Percentiles rank a stretch among this genome's conserved stretches.
These are phyloP conservation scores for Chalciporus sphaerocephalus DNA, from an alignment of 768 basidiomycete genomes.

Conservation along the genomic window DNA sequence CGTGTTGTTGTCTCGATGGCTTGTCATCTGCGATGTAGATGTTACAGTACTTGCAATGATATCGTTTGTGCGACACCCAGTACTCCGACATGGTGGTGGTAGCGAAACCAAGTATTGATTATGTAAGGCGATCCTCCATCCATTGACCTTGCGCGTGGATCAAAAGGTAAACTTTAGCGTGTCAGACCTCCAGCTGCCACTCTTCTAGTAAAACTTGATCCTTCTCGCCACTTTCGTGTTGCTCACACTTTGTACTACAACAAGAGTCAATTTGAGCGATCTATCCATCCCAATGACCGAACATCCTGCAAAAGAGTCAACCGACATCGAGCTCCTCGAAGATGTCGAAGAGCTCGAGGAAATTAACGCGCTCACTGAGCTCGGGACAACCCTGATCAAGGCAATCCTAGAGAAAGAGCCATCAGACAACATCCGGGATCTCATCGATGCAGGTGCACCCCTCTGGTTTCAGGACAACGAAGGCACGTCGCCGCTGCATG, in stretches of 20 bases:
- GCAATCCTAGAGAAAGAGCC: constrained; percentile 51
- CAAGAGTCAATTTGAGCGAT: too few species aligned
- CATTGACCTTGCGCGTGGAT: too few species aligned
- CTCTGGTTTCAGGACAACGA: constrained; percentile 88
- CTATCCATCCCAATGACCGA: constrained; percentile 14
- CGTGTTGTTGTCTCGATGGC: constrained; percentile 87
- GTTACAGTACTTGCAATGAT: constrained; percentile 96
- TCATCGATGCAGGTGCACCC: constrained; percentile 67
- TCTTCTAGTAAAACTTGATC: too few species aligned
- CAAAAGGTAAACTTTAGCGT: too few species aligned
- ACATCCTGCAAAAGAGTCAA: not conserved
- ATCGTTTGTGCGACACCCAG: constrained; percentile 90
- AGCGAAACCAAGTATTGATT: constrained; percentile 8
- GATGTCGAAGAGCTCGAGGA: constrained; percentile 33
- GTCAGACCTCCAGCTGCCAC: too few species aligned
- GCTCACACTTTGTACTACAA: not conserved
- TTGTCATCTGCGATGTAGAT: constrained; percentile 96
- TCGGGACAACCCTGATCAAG: constrained; percentile 58
- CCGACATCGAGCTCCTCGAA: constrained; percentile 14
- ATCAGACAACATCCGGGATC: constrained; percentile 39
- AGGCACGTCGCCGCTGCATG: constrained; percentile 82
- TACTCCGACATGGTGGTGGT: constrained; percentile 70
- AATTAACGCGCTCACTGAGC: constrained; percentile 43
- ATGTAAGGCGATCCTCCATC: too few species aligned
- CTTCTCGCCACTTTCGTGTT: too few species aligned